Evolutionary conservation across 2,329 filamentous ascomycete species (phyloP), one percentile per base, ranked within the genome.

Genomic region (Talaromyces sp.): DNA sequence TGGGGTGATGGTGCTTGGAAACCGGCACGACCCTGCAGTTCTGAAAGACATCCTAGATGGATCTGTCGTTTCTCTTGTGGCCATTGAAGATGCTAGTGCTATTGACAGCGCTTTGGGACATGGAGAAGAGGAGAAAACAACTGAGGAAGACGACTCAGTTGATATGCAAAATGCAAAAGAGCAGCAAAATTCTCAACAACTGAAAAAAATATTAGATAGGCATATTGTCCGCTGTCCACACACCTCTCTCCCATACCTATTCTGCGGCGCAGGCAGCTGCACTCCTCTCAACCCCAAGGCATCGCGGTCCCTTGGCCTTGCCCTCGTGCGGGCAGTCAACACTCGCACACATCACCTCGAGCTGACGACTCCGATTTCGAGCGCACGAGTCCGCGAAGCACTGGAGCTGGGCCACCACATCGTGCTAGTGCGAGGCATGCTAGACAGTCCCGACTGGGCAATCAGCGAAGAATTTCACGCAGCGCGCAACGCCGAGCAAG

Each of bases 41-140:
- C 71, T 86, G 2, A 65, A 72, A 11, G 79, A 82, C 62, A 75
- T 81, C 3, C 72, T 87, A 21, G 79, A 84, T 50, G 84, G 83
- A 46, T 73, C 79, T 3, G 66, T 85, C 9, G 78, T 86, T 11
- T 81, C 81, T 5, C 73, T 87, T 31, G 75, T 84, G 1, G 75
- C 77, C 1, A 69, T 82, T 3, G 78, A 83, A 59, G 75, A 76
- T 5, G 65, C 72, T 0, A 66, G 63, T 46, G 72, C 72, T 9
- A 67, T 77, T 3, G 58, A 66, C 12, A 65, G 66, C 43, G 48
- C 59, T 3, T 38, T 31, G 11, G 58, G 61, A 31, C 54, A 55
- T n/a, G 52, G 56, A 26, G 38, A 60, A 48, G 61, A 60, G 9
- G 38, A 1, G 12, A 10, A 31, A 32, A 55, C 21, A 51, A 24